These are phyloP conservation scores for Pseudogymnoascus sp. DNA, from an alignment of 2,329 filamentous ascomycete genomes.

Conservation along the genomic window DNA sequence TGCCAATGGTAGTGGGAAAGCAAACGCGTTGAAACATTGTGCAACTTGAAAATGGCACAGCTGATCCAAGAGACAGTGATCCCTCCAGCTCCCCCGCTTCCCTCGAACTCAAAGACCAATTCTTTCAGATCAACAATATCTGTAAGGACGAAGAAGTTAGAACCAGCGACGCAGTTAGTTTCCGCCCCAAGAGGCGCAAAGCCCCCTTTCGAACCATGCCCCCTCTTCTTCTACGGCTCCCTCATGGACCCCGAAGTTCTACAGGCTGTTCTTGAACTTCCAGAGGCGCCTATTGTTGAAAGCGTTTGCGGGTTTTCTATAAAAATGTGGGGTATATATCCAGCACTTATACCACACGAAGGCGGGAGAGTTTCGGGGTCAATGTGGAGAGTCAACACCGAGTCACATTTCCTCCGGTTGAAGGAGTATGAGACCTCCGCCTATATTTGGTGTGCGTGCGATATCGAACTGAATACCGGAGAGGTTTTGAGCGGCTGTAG, in stretches of 20 bases:
- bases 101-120: not conserved
- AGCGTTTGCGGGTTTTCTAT: conserved; percentile 23
- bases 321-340: conserved; percentile 30
- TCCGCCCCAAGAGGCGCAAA: not conserved
- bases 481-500: not conserved
- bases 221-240: conserved; percentile 29
- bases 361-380: not conserved
- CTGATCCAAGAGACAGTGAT: not conserved
- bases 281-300: conserved; percentile 19
- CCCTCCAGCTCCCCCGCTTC: not conserved
- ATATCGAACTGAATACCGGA: not conserved
- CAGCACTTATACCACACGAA: conserved; percentile 12
- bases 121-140: not conserved
- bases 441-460: not conserved
- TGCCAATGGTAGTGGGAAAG: not conserved
- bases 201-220: conserved; percentile 19
- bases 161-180: not conserved
- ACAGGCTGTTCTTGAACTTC: conserved; percentile 23
- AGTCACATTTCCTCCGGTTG: not conserved
- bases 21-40: not conserved
- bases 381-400: not conserved
- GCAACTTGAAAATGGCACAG: not conserved
- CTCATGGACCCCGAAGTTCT: conserved; percentile 28
- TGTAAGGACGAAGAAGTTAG: not conserved
- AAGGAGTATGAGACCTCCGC: not conserved